phyloP scores from a whole-genome alignment of 75 land plant species.

The Sequoia sempervirens region DNA sequence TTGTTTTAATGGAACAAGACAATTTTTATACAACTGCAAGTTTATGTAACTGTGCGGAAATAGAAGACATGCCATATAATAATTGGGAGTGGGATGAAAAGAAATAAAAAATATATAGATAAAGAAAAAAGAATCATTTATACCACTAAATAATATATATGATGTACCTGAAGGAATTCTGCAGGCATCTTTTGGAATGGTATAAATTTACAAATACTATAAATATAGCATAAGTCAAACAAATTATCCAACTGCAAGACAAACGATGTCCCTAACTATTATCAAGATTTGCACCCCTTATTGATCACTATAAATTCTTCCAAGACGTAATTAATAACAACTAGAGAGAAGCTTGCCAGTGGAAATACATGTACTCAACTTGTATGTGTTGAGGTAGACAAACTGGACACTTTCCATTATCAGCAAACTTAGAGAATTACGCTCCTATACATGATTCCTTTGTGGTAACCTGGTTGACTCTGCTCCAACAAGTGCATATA shows the following conservation, averaged over 20 bases:
- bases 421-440: background rate
- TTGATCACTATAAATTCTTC: background rate
- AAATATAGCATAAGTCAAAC: background rate
- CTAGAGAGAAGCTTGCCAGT: background rate
- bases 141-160: no score
- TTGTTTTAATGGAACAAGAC: background rate
- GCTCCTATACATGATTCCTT: background rate
- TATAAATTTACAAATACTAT: background rate
- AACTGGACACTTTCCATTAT: background rate
- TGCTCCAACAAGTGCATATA: background rate
- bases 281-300: background rate
- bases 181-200: background rate
- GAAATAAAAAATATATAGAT: background rate
- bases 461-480: background rate
- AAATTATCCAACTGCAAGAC: background rate
- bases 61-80: background rate
- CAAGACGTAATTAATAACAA: background rate
- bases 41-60: background rate
- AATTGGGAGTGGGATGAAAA: background rate
- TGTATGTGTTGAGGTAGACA: background rate
- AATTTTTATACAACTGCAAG: background rate
- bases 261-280: background rate
- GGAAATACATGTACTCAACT: background rate
- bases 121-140: background rate
- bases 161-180: no score